Conservation (phyloP, 2,329 filamentous ascomycete genomes). For the Aspergillus sclerotialis region DNA sequence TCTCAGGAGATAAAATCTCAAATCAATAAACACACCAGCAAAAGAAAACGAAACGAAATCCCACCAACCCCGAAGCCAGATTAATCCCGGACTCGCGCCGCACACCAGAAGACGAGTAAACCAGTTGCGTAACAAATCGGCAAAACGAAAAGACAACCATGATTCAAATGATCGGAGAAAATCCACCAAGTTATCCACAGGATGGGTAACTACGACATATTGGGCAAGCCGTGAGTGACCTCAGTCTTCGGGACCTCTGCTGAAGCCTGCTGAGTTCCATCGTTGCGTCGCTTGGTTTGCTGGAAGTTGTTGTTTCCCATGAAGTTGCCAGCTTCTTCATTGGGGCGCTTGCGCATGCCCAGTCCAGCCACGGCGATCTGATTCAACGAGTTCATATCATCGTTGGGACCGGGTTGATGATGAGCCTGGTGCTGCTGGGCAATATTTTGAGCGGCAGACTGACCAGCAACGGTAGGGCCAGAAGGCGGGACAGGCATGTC, state of each 20-base stretch:
- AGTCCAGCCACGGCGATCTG: constrained; percentile 38
- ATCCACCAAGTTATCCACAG: too few species aligned
- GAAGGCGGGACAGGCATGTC: constrained; percentile 25
- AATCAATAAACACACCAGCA: not conserved
- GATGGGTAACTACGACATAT: constrained; percentile 11
- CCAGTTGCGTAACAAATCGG: too few species aligned
- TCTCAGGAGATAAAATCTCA: too few species aligned
- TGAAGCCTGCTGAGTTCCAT: constrained; percentile 21
- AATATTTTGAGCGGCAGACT: constrained; percentile 11
- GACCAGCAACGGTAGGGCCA: constrained; percentile 12
- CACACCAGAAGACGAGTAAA: not conserved
- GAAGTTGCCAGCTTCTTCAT: constrained; percentile 27
- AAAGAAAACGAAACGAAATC: not conserved
- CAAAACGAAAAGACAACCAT: too few species aligned
- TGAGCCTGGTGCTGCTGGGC: constrained; percentile 22
- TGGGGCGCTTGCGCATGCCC: constrained; percentile 37
- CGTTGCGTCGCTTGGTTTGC: constrained; percentile 23
- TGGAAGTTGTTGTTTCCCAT: constrained; percentile 25
- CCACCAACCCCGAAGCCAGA: not conserved
- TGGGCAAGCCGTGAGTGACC: constrained; percentile 19
- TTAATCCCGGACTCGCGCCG: not conserved
- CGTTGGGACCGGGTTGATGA: constrained; percentile 21
- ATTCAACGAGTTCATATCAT: constrained; percentile 37
- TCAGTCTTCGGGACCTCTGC: constrained; percentile 22
- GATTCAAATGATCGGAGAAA: too few species aligned